phyloP scores from a whole-genome alignment of 176 grass and related monocot species.

The Musa troglodytarum region DNA sequence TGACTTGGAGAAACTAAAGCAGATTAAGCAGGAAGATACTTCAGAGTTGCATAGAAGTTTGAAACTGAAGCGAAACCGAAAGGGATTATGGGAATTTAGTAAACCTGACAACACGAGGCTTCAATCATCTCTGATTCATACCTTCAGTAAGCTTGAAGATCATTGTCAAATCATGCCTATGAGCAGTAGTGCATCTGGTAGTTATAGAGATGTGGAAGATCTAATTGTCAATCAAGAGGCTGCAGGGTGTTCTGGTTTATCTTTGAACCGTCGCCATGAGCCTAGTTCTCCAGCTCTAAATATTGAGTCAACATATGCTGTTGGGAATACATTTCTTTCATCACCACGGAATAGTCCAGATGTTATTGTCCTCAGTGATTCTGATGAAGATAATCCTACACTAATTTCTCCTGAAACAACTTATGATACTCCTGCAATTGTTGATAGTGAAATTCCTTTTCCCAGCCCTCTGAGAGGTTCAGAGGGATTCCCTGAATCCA shows the following conservation, averaged over 20 bases:
- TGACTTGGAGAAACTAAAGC: constrained; percentile 31
- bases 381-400: constrained; percentile 64
- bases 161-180: constrained; percentile 35
- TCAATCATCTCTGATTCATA: constrained; percentile 31
- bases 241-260: constrained; percentile 41
- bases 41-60: constrained; percentile 58
- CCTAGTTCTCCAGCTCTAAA: constrained; percentile 45
- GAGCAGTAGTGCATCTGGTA: constrained; percentile 52
- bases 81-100: constrained; percentile 75
- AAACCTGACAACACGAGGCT: constrained; percentile 45
- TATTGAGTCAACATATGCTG: constrained; percentile 43
- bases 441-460: constrained; percentile 43
- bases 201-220: constrained; percentile 72
- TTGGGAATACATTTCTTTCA: constrained; percentile 36
- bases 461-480: constrained; percentile 31
- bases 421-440: constrained; percentile 35
- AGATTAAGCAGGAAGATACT: constrained; percentile 57
- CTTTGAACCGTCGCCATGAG: constrained; percentile 64
- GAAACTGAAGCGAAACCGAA: constrained; percentile 60
- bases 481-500: constrained; percentile 60
- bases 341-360: constrained; percentile 26
- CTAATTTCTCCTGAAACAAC: constrained; percentile 24
- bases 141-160: constrained; percentile 34
- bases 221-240: constrained; percentile 79
- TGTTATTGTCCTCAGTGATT: constrained; percentile 91